phyloP scores from a whole-genome alignment of 257 asterid species.

The Salvia hispanica region DNA sequence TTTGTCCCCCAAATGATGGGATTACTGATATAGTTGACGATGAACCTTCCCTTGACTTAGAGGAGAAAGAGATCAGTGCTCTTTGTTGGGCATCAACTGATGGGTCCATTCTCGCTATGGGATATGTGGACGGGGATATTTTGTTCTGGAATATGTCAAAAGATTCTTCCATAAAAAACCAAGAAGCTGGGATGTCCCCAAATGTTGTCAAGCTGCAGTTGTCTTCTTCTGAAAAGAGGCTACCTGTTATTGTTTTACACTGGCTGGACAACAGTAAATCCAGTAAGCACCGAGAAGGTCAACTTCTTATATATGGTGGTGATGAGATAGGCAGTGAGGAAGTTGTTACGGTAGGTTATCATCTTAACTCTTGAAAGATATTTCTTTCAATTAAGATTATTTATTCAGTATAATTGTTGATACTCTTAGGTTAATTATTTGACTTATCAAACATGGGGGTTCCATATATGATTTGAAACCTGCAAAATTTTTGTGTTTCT shows the following conservation, averaged over 20 bases:
- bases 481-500: constrained; percentile 11
- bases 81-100: constrained; percentile 89
- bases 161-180: constrained; percentile 45
- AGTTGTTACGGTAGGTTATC: constrained; percentile 73
- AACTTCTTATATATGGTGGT: constrained; percentile 85
- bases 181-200: constrained; percentile 47
- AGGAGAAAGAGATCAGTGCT: constrained; percentile 83
- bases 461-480: constrained; percentile 5
- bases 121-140: constrained; percentile 90
- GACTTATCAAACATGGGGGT: neutral
- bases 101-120: constrained; percentile 83
- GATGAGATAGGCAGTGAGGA: constrained; percentile 87
- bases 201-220: constrained; percentile 75
- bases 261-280: constrained; percentile 67
- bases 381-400: constrained; percentile 1
- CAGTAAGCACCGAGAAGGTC: constrained; percentile 56
- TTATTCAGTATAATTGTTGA: neutral
- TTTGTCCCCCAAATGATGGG: constrained; percentile 41
- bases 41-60: constrained; percentile 48
- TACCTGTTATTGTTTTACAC: constrained; percentile 81
- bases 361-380: constrained; percentile 24
- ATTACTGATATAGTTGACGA: constrained; percentile 41
- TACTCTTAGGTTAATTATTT: neutral
- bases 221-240: constrained; percentile 80
- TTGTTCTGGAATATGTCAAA: constrained; percentile 71